Evolutionary conservation across 2,329 filamentous ascomycete genomes (phyloP), one percentile per base, ranked within the genome.

Genomic region (Magnaporthiopsis rhizophila): DNA sequence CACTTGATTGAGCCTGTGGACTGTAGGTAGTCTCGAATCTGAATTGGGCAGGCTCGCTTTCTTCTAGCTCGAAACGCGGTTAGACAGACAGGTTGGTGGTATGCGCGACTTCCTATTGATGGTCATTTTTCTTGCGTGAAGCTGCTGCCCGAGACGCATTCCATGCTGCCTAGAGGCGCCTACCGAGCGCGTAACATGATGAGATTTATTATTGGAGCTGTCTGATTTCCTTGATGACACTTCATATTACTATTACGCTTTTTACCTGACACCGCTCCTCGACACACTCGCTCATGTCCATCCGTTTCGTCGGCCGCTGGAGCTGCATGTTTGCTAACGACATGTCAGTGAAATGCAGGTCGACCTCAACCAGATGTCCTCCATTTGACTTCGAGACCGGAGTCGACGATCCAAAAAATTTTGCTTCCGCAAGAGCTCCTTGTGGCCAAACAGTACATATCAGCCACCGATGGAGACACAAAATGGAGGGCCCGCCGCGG

Each of bases 201-300:
- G 85, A 87, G 67, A 73, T 65, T 73, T 72, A 70, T 74, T 81
- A 89, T 89, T 89, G 87, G 87, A 89, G 87, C 87, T 89, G 86
- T 89, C 87, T 85, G 84, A 86, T 77, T 28, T 73, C 75, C 71
- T 76, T 87, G 84, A 80, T 81, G 86, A 88, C 77, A 78, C 74
- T 66, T 66, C 69, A 65, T 18, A 45, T 68, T 69, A 74, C 76
- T 72, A 78, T 73, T 74, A 76, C 74, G 74, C 74, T 69, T 65
- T 65, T 63, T 64, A 53, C 68, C 70, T 72, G 70, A 72, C 67
- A 21, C 26, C 53, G 57, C 56, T 21, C 61, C 28, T 15, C 53
- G 28, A n/a, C 62, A 21, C 63, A 53, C 50, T 9, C 21, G n/a
- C 36, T 30, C 30, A 30, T 30, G 11, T 32, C 24, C 57, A 28